Base-by-base conservation (phyloP, 2,329 filamentous ascomycete genomes). In the Alternaria solani region DNA sequence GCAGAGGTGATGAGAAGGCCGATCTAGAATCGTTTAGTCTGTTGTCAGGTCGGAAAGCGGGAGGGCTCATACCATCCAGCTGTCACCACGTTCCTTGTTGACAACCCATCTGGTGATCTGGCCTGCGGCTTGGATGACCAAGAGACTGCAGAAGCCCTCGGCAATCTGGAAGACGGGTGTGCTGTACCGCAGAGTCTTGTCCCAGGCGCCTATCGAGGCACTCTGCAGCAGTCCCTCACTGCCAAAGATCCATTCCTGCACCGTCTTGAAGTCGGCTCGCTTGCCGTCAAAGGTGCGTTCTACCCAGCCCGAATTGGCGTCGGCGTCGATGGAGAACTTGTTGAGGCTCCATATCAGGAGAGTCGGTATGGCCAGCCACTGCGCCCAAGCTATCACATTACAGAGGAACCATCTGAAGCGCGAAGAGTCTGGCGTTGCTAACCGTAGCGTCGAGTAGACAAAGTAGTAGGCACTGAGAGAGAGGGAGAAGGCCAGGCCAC, bases 21-120 rank as follows among this genome's bases (percentile, higher is more conserved):
- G 69, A 99, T 97, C 93, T 96, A 43, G 52, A 39, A n/a, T 48
- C 44, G 64, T 85, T 71, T 71, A 84, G 80, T 63, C 69, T 26
- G 9, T 42, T 41, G 11, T 11, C 9, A 5, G 28, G 6, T 16
- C 6, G 5, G 23, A 9, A 9, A 14, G 34, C 23, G 14, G 32
- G 55, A 41, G 20, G 20, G 44, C 28, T 84, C 90, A 79, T 84
- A 95, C 93, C 88, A 98, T 92, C 95, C 94, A 98, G 63, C 90
- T 96, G 81, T 99, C 95, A 73, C 94, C 96, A 73, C 93, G 88
- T 72, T 94, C 93, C 72, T 91, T 85, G 80, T 98, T 98, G 56
- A 98, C 94, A 30, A 98, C 86, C 90, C 93, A 98, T 78, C 92
- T 87, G 20, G 95, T 96, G 67, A 98, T 93, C 78, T 97, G 94